Evolutionary conservation across 2,329 filamentous ascomycete species (phyloP), one percentile per base, ranked within the genome.

Genomic region (Didymellaceae sp.): DNA sequence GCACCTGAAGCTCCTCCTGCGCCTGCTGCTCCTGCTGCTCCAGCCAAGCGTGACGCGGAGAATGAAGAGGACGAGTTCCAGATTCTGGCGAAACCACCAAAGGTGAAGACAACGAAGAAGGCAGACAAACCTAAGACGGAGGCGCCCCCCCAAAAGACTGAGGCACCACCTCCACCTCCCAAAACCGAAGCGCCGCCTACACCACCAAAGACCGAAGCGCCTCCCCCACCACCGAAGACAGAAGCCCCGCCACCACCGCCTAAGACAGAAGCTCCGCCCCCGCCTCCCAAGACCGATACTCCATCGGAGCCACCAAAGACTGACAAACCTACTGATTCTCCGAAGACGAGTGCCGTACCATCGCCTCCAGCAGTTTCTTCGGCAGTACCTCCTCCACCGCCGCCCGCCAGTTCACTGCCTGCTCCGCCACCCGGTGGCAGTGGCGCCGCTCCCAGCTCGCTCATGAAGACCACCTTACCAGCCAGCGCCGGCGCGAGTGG

Each of bases 71-170:
- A 21, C 17, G 9, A 17, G 7, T 50, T 45, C 18, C 26, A 34
- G 24, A 28, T 50, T 11, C 25, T 39, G 25, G 40, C 18, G 32
- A 39, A 40, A 24, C 33, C 30, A 11, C 22, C 45, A 5, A 53
- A 49, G 50, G 7, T 11, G 26, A 53, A 49, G 28, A 37, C 44
- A 18, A 40, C 37, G 2, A 38, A 38, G 14, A 25, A 37, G 13
- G 18, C 33, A 8, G 41, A 26, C 9, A 22, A 37, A n/a, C 40
- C 47, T 6, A 50, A 50, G 26, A 43, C 45, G 24, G 45, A 42
- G 16, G 21, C 26, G 11, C 39, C 39, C n/a, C n/a, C n/a, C n/a
- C n/a, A n/a, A n/a, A 50, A 50, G 33, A 38, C 46, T 14, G 37
- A 49, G 3, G 33, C 20, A n/a, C 44, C 44, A 21, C 24, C 11